A percentile compares a stretch with the other conserved stretches of the same genome.
phyloP scores from a whole-genome alignment of 2,329 filamentous ascomycete genomes.

The Shiraia bambusicola region DNA sequence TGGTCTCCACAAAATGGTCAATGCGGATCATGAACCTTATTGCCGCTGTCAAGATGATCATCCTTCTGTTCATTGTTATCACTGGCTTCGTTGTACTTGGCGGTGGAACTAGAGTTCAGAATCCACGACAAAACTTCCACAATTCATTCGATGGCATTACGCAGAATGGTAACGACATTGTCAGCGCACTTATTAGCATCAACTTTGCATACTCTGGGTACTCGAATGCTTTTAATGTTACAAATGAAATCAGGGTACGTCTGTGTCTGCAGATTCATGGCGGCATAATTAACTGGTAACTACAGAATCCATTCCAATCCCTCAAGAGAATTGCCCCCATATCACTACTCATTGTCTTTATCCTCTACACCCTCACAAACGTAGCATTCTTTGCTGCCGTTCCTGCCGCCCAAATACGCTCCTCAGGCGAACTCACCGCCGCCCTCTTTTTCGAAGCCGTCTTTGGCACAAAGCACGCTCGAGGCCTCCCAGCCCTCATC shows the following conservation, averaged over 20 bases:
- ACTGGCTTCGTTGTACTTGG: slow-evolving; percentile 35
- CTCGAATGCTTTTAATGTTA: slow-evolving; percentile 38
- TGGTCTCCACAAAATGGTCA: slow-evolving; percentile 30
- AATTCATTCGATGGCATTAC: slow-evolving; percentile 31
- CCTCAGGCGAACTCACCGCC: slow-evolving; percentile 57
- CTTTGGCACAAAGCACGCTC: slow-evolving; percentile 57
- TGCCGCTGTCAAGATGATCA: slow-evolving; percentile 58
- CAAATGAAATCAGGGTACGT: slow-evolving; percentile 34
- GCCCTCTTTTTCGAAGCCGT: slow-evolving; percentile 61
- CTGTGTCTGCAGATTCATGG: background rate
- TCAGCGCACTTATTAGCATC: slow-evolving; percentile 35
- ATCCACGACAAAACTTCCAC: slow-evolving; percentile 29
- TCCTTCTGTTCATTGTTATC: slow-evolving; percentile 56
- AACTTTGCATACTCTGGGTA: slow-evolving; percentile 37
- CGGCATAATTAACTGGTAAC: background rate
- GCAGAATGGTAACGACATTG: slow-evolving; percentile 31
- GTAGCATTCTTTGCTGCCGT: slow-evolving; percentile 32
- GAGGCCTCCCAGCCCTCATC: slow-evolving; percentile 53
- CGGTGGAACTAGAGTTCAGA: slow-evolving; percentile 27
- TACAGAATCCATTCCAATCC: slow-evolving; percentile 57
- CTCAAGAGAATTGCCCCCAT: slow-evolving; percentile 53
- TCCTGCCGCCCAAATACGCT: slow-evolving; percentile 52
- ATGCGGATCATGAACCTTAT: slow-evolving; percentile 35
- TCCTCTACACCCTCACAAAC: slow-evolving; percentile 30
- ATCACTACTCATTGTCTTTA: slow-evolving; percentile 55